Evolutionary conservation across 1,284 basidiomycete genomes (phyloP), one percentile per base, ranked within the genome.

Genomic region (Hypsizygus ulmarius): DNA sequence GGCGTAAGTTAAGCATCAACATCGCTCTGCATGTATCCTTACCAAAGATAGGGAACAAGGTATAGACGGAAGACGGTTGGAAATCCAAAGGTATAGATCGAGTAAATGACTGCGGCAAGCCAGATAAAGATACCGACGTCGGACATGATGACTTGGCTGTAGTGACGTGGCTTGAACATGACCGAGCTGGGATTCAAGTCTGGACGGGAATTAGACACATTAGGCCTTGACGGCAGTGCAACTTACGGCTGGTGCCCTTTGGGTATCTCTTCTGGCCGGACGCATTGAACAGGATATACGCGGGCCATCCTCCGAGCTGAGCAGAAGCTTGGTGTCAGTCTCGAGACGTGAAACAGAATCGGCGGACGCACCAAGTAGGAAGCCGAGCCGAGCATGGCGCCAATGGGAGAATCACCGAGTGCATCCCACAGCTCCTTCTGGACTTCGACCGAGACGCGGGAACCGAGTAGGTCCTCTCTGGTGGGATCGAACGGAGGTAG

Each of bases 241-340:
- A 15, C 87, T 64, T 59, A 92, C 90, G 94, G 73, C 85, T 98
- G 41, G 89, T 91, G 58, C 78, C 76, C 48, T 70, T 67, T 45
- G 95, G 93, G 70, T 97, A 98, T 59, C 84, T 79, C 51, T 67
- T 72, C 70, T 98, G 97, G 39, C 97, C 94, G 46, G 92, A 92
- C 2, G 93, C 84, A 67, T 99, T 99, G 46, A 67, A 68, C 55
- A 88, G 71, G 47, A 99, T 70, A 72, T 99, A 99, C 49, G 87
- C 67, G 18, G 85, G 91, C 94, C 93, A 98, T 48, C 93, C 93
- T 52, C 77, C 72, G 41, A 91, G 66, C 85, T 92, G 61, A 5
- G 50, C 21, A 47, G 5, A 49, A 42, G 45, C 51, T 7, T 37
- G 28, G 25, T 18, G 32, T 44, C 10, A 54, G 21, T 6, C 3